Percentiles rank a stretch among this genome's conserved stretches.
These are phyloP conservation scores for Aspergillus sparsus DNA, from an alignment of 495 filamentous ascomycete genomes.

Conservation along the genomic window DNA sequence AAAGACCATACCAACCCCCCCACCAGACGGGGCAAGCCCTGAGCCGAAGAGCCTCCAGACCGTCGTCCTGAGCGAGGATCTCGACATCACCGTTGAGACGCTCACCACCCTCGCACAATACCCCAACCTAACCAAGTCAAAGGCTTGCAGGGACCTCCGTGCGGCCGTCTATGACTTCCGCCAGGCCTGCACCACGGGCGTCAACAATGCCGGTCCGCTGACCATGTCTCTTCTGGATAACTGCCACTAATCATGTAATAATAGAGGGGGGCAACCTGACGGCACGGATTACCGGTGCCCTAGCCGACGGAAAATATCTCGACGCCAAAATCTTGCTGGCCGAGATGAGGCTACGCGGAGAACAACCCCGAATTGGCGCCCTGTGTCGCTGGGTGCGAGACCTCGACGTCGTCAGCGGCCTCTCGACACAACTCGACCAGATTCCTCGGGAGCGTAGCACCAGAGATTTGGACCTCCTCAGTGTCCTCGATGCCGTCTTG, in stretches of 20 bases:
- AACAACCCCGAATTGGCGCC: conserved; percentile 43
- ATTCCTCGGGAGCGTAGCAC: conserved; percentile 26
- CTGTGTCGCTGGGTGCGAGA: conserved; percentile 46
- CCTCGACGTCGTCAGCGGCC: conserved; percentile 42
- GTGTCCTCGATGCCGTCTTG: conserved; percentile 40
- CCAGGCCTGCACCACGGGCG: conserved; percentile 40
- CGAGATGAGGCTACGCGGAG: conserved; percentile 39
- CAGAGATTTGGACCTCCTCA: conserved; percentile 32
- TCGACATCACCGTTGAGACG: conserved; percentile 42
- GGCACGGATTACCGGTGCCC: conserved; percentile 40
- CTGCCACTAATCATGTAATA: conserved; percentile 18
- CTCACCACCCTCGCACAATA: conserved; percentile 40
- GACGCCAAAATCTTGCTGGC: conserved; percentile 41
- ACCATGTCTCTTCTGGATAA: background rate
- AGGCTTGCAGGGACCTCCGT: conserved; percentile 43
- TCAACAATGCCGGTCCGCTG: conserved; percentile 36
- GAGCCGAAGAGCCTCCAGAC: conserved; percentile 39
- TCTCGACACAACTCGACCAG: conserved; percentile 37
- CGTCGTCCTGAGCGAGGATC: conserved; percentile 39
- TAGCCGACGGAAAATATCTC: conserved; percentile 37
- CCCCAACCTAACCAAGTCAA: conserved; percentile 40
- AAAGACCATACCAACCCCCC: conserved; percentile 31
- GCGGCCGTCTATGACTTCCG: conserved; percentile 43
- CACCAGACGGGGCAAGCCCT: conserved; percentile 32
- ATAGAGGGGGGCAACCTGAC: conserved; percentile 42